A percentile compares a stretch with the other conserved stretches of the same genome.
phyloP scores from a whole-genome alignment of 352 stramenopile genomes.

The Globisporangium apiculatum region DNA sequence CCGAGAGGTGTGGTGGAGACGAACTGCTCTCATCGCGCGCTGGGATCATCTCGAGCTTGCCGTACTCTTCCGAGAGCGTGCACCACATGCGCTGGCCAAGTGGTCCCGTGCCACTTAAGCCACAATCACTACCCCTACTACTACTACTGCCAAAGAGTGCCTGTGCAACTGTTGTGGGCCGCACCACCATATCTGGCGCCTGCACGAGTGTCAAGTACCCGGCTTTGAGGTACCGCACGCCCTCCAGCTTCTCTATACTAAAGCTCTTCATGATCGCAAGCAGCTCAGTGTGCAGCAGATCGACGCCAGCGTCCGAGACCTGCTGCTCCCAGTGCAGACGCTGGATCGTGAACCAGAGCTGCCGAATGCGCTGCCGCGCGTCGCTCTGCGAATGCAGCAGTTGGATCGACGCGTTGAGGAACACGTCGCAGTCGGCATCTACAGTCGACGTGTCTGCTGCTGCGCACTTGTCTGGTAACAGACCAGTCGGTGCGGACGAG shows the following conservation, averaged over 20 bases:
- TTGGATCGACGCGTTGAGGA: constrained; percentile 58
- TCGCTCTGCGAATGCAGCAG: constrained; percentile 59
- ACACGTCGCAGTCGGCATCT: constrained; percentile 20
- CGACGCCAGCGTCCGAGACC: constrained; percentile 24
- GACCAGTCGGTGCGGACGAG: too few species aligned
- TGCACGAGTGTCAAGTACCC: constrained; percentile 48
- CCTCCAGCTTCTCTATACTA: constrained; percentile 55
- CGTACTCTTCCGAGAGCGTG: constrained; percentile 47
- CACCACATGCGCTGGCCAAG: constrained; percentile 37
- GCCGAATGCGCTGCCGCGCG: constrained; percentile 39
- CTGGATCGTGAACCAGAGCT: constrained; percentile 60
- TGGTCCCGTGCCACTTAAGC: neutral
- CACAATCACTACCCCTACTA: neutral
- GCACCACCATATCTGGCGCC: constrained; percentile 15
- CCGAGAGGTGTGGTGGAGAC: neutral
- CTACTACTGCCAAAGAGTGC: constrained; percentile 21
- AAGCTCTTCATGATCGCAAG: constrained; percentile 35
- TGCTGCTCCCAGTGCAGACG: constrained; percentile 37
- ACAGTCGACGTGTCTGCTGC: neutral
- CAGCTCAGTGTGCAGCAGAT: constrained; percentile 29
- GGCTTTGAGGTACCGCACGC: constrained; percentile 29
- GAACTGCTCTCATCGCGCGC: constrained; percentile 12
- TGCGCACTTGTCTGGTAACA: too few species aligned
- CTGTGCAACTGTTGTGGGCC: constrained; percentile 17
- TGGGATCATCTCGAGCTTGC: constrained; percentile 46